phyloP scores from a whole-genome alignment of 129 eudicot genomes.

The Pulicaria dysenterica region DNA sequence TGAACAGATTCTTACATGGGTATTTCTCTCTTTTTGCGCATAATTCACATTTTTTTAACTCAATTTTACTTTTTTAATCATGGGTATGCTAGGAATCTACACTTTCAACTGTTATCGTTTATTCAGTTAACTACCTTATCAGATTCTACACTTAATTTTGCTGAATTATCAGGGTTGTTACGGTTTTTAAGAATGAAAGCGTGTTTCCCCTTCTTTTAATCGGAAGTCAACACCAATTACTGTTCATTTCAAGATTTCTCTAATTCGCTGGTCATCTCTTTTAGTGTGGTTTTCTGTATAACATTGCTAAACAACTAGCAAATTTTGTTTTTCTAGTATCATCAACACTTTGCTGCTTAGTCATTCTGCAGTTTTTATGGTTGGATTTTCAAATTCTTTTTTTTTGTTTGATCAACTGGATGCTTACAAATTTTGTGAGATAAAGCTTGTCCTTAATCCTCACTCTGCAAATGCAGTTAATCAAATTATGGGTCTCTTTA shows the following conservation, averaged over 20 bases:
- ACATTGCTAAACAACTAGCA: not conserved
- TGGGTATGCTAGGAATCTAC: constrained; percentile 17
- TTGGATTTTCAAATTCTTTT: too few species aligned
- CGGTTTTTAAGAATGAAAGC: not conserved
- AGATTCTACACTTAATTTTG: constrained; percentile 1
- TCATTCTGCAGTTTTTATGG: too few species aligned
- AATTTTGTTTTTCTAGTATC: not conserved
- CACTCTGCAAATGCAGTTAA: not conserved
- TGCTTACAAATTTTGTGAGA: not conserved
- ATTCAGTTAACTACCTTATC: not conserved
- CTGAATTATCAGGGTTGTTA: constrained; percentile 3
- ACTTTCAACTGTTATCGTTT: constrained; percentile 4
- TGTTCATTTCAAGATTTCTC: not conserved
- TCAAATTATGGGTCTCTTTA: not conserved
- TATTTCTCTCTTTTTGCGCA: not conserved
- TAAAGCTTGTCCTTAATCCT: constrained; percentile 1
- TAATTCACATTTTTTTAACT: constrained; percentile 6
- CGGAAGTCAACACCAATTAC: constrained; percentile 7
- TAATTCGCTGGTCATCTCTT: not conserved
- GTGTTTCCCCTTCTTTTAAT: not conserved
- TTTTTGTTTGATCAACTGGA: not conserved
- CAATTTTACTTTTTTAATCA: constrained; percentile 7
- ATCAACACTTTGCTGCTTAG: too few species aligned
- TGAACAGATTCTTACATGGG: not conserved
- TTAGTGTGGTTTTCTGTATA: not conserved